phyloP scores from a whole-genome alignment of 2,329 filamentous ascomycete species.

The Trichoderma guizhouense region DNA sequence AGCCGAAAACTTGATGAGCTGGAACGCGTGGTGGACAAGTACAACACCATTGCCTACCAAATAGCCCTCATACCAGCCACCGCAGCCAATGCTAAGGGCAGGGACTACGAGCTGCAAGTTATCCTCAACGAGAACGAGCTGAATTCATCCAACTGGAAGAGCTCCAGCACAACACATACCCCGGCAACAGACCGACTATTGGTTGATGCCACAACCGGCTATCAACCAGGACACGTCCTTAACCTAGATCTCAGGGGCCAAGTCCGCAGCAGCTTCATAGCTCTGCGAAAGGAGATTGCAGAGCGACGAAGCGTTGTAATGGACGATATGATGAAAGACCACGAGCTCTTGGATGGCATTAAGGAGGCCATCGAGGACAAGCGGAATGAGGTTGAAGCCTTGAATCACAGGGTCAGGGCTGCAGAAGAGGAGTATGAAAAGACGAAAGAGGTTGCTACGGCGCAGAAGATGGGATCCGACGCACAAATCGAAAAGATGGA shows the following conservation, averaged over 20 bases:
- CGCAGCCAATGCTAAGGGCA: constrained; percentile 79
- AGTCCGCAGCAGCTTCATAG: constrained; percentile 73
- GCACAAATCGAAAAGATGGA: constrained; percentile 98
- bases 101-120: constrained; percentile 80
- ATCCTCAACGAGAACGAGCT: constrained; percentile 80
- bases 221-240: constrained; percentile 83
- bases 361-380: constrained; percentile 98
- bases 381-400: constrained; percentile 82
- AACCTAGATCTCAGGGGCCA: constrained; percentile 83
- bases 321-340: constrained; percentile 90
- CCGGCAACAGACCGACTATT: constrained; percentile 69
- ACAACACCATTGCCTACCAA: constrained; percentile 93
- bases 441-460: constrained; percentile 79
- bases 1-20: constrained; percentile 84
- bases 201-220: constrained; percentile 77
- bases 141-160: constrained; percentile 54
- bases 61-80: constrained; percentile 84
- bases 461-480: constrained; percentile 84
- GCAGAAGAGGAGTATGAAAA: constrained; percentile 93
- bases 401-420: constrained; percentile 82
- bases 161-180: constrained; percentile 34
- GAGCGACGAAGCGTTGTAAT: constrained; percentile 78
- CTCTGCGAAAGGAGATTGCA: constrained; percentile 85
- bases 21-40: constrained; percentile 83
- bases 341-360: constrained; percentile 89